phyloP scores from a whole-genome alignment of 257 asterid genomes.

The Phtheirospermum japonicum region DNA sequence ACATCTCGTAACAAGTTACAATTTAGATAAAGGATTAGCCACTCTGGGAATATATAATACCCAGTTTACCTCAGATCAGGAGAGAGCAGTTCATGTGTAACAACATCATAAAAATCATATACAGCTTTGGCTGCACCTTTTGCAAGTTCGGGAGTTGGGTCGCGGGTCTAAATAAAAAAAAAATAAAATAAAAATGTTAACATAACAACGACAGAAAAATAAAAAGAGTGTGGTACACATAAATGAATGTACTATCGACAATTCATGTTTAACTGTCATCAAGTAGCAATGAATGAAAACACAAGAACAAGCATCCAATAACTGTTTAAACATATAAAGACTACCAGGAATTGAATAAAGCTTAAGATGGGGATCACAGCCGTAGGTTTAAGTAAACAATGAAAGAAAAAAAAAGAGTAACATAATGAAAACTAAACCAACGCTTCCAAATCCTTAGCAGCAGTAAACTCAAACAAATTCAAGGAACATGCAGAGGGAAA shows the following conservation, averaged over 20 bases:
- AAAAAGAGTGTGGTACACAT: conserved; percentile 12
- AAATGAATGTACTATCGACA: conserved; percentile 15
- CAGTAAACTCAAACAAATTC: not conserved
- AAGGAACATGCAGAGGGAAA: conserved; percentile 10
- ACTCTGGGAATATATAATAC: conserved; percentile 21
- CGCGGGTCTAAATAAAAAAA: conserved; percentile 51
- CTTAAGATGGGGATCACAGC: not conserved
- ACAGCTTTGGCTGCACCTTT: conserved; percentile 94
- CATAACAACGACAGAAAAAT: conserved; percentile 23
- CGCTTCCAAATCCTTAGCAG: not conserved
- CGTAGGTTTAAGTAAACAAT: conserved; percentile 5
- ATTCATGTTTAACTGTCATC: conserved; percentile 19
- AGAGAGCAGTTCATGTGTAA: conserved; percentile 85
- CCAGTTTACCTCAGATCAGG: conserved; percentile 70
- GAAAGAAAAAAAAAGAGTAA: not conserved
- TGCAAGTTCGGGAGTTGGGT: conserved; percentile 77
- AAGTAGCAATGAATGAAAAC: conserved; percentile 9
- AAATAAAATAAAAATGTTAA: conserved; percentile 23
- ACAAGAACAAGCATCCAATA: conserved; percentile 22
- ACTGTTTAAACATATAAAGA: conserved; percentile 22
- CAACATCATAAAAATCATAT: conserved; percentile 86
- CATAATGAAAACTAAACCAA: conserved; percentile 1
- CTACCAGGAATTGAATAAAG: conserved; percentile 13
- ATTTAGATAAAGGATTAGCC: conserved; percentile 7
- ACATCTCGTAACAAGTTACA: not conserved